Evolutionary conservation across 2,329 filamentous ascomycete species (phyloP), one percentile per base, ranked within the genome.

Genomic region (Lizonia empirigonia): DNA sequence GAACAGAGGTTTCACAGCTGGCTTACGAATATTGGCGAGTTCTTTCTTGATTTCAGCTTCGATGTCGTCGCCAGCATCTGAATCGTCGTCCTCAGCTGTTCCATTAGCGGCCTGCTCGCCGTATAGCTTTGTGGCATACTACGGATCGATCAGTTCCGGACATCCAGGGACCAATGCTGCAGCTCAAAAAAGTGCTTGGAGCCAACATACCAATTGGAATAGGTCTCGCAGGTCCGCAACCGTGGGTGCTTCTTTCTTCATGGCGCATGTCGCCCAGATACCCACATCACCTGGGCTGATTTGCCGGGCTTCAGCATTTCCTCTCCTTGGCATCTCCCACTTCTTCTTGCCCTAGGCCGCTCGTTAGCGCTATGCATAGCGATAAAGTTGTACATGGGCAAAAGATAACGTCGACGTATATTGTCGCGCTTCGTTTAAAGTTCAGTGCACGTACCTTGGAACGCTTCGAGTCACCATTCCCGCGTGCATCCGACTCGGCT

Each of bases 231-330:
- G 79, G 68, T 93, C 89, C 40, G 80, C 77, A 2, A 88, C 81
- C 12, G 88, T 87, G 71, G 85, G 87, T 33, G 78, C 79, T 72
- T 90, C 88, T 76, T 88, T 87, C 58, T 84, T 83, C 67, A 87
- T 82, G 42, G 87, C 84, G 68, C 88, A 92, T 0, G 89, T 91
- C 22, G 87, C 86, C 88, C 88, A 93, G 51, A 93, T 85, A 5
- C 89, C 89, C 44, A 80, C 77, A 64, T 91, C 87, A 5, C 88
- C 88, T 5, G 86, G 77, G 60, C 89, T 83, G 38, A 91, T 79
- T 26, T 60, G 60, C 10, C 66, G 68, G 38, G 46, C 55, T 39
- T 73, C 65, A 26, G 63, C 60, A 22, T 59, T 65, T 10, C 69
- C 63, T 56, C 63, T 71, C 45, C 68, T 69, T 30, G 74, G 74